Conservation (phyloP, 371 early-diverging fungal species). For the Globomyces sp. region DNA sequence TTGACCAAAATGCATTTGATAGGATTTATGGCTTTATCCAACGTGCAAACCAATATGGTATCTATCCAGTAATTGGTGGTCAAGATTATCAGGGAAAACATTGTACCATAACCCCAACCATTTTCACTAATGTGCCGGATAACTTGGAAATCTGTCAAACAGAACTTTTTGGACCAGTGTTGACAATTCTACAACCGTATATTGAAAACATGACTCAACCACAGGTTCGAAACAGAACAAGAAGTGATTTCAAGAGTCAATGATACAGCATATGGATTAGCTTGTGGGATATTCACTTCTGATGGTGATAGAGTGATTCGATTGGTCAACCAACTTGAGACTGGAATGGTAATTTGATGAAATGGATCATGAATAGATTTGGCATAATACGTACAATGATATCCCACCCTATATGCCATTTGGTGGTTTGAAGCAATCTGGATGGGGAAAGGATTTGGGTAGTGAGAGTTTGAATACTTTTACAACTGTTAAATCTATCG, state of each 20-base stretch:
- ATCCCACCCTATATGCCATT: conserved; percentile 9
- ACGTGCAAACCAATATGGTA: no score
- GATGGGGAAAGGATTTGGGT: conserved; percentile 10
- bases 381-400: conserved; percentile 8
- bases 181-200: conserved; percentile 29
- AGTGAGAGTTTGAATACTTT: not conserved
- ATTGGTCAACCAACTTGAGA: not conserved
- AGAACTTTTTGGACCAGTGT: conserved; percentile 32
- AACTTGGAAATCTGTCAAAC: conserved; percentile 7
- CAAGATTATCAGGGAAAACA: conserved; percentile 12
- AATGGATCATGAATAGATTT: not conserved
- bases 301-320: not conserved
- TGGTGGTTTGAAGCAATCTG: conserved; percentile 1
- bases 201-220: not conserved
- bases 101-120: conserved; percentile 4
- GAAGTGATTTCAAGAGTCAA: conserved; percentile 25
- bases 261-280: conserved; percentile 26
- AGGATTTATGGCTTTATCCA: no score
- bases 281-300: conserved; percentile 30
- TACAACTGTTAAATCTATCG: conserved; percentile 2
- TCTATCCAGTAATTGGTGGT: conserved; percentile 10
- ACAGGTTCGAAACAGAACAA: conserved; percentile 18
- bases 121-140: conserved; percentile 17
- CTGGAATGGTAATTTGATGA: not conserved
- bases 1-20: no score